Evolutionary conservation across 2,329 filamentous ascomycete species (phyloP).

Genomic region (Aspergillus carbonarius): DNA sequence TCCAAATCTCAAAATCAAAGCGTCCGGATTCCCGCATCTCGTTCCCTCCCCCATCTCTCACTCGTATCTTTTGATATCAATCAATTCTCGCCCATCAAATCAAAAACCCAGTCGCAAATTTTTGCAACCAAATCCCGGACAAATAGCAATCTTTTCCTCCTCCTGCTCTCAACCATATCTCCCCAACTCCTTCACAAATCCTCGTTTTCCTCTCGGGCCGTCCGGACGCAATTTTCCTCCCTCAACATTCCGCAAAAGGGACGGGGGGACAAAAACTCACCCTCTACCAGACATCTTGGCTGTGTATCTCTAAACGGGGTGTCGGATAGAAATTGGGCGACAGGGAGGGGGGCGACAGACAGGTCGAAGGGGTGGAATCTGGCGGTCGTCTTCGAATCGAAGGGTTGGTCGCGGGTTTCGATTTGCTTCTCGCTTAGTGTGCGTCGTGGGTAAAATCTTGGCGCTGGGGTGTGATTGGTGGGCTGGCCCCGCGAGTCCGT

Average conservation of each 20-base stretch:
- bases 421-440: constrained; percentile 48
- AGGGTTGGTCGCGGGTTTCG: constrained; percentile 24
- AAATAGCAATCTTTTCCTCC: too few relatives aligned
- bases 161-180: too few relatives aligned
- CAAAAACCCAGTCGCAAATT: too few relatives aligned
- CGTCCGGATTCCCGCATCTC: too few relatives aligned
- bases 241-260: constrained; percentile 18
- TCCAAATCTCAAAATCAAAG: too few relatives aligned
- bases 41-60: too few relatives aligned
- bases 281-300: constrained; percentile 54
- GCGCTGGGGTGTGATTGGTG: constrained; percentile 30
- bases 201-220: too few relatives aligned
- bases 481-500: constrained; percentile 8
- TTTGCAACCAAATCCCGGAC: too few relatives aligned
- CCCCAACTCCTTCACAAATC: neutral
- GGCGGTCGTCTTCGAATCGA: neutral
- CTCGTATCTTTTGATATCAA: too few relatives aligned
- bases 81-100: too few relatives aligned
- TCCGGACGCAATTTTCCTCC: neutral
- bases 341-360: constrained; percentile 25
- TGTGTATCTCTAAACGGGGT: constrained; percentile 41
- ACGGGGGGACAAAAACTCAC: constrained; percentile 38
- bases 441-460: constrained; percentile 45
- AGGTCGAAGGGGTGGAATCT: constrained; percentile 24
- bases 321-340: constrained; percentile 38